Percentiles rank a stretch among this genome's conserved stretches.
Evolutionary conservation across 108 stramenopile species (phyloP).

Genomic region (Aurantiochytrium sp.): DNA sequence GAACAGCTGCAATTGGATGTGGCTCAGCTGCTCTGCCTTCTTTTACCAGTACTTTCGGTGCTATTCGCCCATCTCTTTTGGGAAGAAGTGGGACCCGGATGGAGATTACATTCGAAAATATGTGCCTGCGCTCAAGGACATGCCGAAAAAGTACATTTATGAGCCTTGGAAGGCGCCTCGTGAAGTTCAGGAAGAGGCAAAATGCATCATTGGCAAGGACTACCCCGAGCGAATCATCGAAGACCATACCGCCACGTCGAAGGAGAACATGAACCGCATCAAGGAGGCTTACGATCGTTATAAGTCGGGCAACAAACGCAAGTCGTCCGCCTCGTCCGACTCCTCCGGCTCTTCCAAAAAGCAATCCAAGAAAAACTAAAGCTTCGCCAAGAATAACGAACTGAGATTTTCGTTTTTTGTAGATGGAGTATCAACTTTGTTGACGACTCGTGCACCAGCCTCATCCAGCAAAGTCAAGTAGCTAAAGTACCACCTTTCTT

Average conservation of each 20-base stretch:
- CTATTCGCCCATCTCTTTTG: slow-evolving; percentile 79
- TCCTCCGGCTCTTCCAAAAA: neutral
- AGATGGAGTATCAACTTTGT: too few species aligned
- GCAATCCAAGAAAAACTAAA: too few species aligned
- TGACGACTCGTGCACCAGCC: too few species aligned
- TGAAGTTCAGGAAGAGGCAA: slow-evolving; percentile 53
- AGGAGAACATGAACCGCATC: slow-evolving; percentile 84
- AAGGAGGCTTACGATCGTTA: slow-evolving; percentile 60
- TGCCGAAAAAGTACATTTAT: slow-evolving; percentile 85
- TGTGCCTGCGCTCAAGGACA: slow-evolving; percentile 64
- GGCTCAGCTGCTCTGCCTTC: slow-evolving; percentile 76
- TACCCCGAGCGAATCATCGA: slow-evolving; percentile 88
- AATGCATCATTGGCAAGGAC: slow-evolving; percentile 65
- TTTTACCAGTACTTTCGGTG: slow-evolving; percentile 91
- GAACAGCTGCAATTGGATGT: slow-evolving; percentile 93
- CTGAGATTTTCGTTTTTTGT: too few species aligned
- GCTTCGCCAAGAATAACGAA: too few species aligned
- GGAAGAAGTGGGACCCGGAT: slow-evolving; percentile 79
- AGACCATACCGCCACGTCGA: slow-evolving; percentile 56
- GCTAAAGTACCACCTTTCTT: too few species aligned
- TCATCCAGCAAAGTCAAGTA: too few species aligned
- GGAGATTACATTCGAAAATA: slow-evolving; percentile 78
- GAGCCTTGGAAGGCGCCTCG: slow-evolving; percentile 90
- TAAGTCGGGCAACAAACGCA: neutral
- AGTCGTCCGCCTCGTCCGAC: neutral